Base-by-base conservation (phyloP, 306 rosid genomes). In the Sindora glabra region DNA sequence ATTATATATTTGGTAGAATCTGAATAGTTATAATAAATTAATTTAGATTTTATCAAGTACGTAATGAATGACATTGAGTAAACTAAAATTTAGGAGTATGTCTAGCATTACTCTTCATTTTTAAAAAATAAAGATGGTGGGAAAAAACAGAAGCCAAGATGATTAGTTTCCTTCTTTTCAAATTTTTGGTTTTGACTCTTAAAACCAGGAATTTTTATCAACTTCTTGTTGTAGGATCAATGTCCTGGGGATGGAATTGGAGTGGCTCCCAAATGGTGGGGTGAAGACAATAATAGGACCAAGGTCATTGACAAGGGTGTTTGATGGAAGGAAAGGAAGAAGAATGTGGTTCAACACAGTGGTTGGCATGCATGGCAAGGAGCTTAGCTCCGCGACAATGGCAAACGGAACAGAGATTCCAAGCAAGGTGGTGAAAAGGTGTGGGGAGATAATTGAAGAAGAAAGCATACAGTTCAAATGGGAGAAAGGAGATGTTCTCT, bases 381-480 rank as follows among this genome's bases (percentile, higher is more conserved):
- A 75, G 45, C 56, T 62, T 44, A 89, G 97, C 80, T 81, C 97
- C 0, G 89, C 91, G 6, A 49, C 18, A n/a, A 79, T 89, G 87
- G 97, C 84, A 0, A 84, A 89, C 33, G 95, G 92, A 48, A 77
- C 84, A 5, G 86, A 81, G 62, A 83, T 89, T 60, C 72, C 89
- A 29, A 59, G 56, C 13, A 14, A 81, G 19, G 67, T 86, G 11
- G 95, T 83, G 52, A 86, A 83, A 56, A 81, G 97, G 58, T 81
- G 97, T 64, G 89, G 49, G 68, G 69, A 86, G 76, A 89, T 83
- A 19, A 86, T 89, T 47, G 97, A 89, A 78, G 97, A 89, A 64
- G 97, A 89, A 61, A 86, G 95, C 77, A 86, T 86, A 38, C 87
- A 89, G n/a, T 89, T 86, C 70, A 82, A 83, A 48, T 89, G 92